Evolutionary conservation across 73 alveolate genomes (phyloP).

Genomic region (Paramecium tetraurelia): DNA sequence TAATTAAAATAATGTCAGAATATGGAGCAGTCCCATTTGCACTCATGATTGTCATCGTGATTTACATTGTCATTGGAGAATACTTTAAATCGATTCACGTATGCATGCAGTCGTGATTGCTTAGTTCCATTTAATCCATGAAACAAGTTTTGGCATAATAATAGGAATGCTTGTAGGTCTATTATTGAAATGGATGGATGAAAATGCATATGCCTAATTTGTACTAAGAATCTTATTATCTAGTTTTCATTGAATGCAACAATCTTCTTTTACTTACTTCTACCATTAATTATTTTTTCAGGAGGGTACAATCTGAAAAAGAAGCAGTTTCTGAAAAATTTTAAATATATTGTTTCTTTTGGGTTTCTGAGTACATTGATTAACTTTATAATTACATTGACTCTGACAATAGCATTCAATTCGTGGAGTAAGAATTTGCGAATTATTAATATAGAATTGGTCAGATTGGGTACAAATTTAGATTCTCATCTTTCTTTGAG

Average conservation of each 20-base stretch:
- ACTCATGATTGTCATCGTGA: background rate
- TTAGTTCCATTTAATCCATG: constrained; percentile 58
- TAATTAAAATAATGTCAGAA: background rate
- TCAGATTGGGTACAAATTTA: constrained; percentile 12
- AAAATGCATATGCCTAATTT: constrained; percentile 27
- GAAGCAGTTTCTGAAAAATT: constrained; percentile 41
- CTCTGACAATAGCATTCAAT: constrained; percentile 41
- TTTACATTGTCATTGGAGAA: constrained; percentile 8
- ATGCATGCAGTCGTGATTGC: background rate
- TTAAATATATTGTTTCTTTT: constrained; percentile 44
- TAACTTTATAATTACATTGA: constrained; percentile 5
- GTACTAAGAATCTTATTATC: background rate
- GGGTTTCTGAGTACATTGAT: constrained; percentile 52
- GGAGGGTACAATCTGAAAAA: constrained; percentile 59
- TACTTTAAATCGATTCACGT: constrained; percentile 47
- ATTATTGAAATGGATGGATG: constrained; percentile 31
- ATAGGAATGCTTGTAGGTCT: constrained; percentile 49
- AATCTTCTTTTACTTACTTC: constrained; percentile 41
- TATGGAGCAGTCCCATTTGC: constrained; percentile 48
- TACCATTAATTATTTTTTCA: constrained; percentile 57
- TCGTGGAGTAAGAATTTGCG: background rate
- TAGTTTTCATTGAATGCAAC: constrained; percentile 38
- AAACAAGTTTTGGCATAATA: constrained; percentile 57
- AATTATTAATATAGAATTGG: background rate
- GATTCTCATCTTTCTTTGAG: background rate